Evolutionary conservation across 768 basidiomycete species (phyloP), one percentile per base, ranked within the genome.

Genomic region (Trametopsis cervina): DNA sequence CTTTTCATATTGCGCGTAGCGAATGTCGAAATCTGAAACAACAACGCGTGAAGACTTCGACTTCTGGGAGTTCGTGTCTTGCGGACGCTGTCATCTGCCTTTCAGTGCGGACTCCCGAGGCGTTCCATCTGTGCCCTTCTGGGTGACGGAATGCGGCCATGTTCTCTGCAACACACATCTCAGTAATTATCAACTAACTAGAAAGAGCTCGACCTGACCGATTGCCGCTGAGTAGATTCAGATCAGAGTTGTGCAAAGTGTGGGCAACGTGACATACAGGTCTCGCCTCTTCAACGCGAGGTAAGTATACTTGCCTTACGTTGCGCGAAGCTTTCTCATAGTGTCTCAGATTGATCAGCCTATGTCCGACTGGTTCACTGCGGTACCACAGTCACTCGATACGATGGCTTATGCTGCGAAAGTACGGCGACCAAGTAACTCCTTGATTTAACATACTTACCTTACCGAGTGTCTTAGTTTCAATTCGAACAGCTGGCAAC

Each of bases 101-200:
- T 91, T 85, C 56, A 58, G 69, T 5, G 67, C 77, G 2, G 63
- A 62, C n/a, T 71, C 74, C 29, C 67, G 70, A 36, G 76, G 73
- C 0, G 65, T 68, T 1, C 73, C 81, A 9, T 69, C 75, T 2
- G 66, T 86, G 22, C 89, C 89, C 0, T 92, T 91, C 62, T 92
- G 89, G 89, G 70, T 90, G 51, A 89, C 89, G 1, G 87, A 90
- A 62, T 92, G 89, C 56, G 87, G 87, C 0, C 89, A 92, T 70
- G 76, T 91, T 48, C 56, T 91, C 22, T 92, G 89, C 72, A 91
- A 92, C 59, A 74, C 76, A 33, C 89, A 92, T 66, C 79, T 92
- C 61, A 86, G 89, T 91, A 60, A 61, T 73, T 57, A n/a, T n/a
- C n/a, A n/a, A n/a, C n/a, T n/a, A n/a, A n/a, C n/a, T n/a, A n/a